These are phyloP conservation scores for Salinomyces thailandicus DNA, from an alignment of 2,329 filamentous ascomycete genomes.

Conservation along the genomic window DNA sequence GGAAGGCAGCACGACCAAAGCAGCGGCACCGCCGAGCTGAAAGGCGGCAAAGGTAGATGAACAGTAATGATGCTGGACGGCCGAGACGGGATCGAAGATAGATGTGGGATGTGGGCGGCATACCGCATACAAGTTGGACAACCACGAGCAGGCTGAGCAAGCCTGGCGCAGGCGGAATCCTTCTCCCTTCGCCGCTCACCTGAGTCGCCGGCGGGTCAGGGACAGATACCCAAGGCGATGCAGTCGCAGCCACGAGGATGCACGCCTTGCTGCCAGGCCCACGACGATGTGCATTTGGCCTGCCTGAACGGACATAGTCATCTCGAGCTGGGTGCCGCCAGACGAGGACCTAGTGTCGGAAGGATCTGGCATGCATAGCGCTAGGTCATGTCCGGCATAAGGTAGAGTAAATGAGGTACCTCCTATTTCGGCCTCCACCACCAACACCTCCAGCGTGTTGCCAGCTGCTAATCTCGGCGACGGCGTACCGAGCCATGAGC, in stretches of 20 bases:
- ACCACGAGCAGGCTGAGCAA: not conserved
- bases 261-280: not conserved
- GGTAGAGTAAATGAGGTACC: not conserved
- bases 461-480: not conserved
- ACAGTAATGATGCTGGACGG: not conserved
- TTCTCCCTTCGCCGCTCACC: too few relatives aligned
- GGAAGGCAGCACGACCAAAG: conserved; percentile 1
- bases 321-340: not conserved
- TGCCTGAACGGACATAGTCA: not conserved
- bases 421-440: too few relatives aligned
- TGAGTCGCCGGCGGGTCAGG: not conserved
- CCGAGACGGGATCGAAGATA: not conserved
- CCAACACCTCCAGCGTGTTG: too few relatives aligned
- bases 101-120: not conserved
- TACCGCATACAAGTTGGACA: not conserved
- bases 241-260: too few relatives aligned
- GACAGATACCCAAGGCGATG: not conserved
- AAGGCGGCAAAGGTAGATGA: not conserved
- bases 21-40: conserved; percentile 5
- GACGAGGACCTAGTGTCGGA: not conserved
- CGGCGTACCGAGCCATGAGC: not conserved
- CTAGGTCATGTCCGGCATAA: not conserved
- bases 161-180: too few relatives aligned
- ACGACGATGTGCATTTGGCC: not conserved
- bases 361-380: not conserved